Evolutionary conservation across 345 rosid species (phyloP).

Genomic region (Salix dunnii): DNA sequence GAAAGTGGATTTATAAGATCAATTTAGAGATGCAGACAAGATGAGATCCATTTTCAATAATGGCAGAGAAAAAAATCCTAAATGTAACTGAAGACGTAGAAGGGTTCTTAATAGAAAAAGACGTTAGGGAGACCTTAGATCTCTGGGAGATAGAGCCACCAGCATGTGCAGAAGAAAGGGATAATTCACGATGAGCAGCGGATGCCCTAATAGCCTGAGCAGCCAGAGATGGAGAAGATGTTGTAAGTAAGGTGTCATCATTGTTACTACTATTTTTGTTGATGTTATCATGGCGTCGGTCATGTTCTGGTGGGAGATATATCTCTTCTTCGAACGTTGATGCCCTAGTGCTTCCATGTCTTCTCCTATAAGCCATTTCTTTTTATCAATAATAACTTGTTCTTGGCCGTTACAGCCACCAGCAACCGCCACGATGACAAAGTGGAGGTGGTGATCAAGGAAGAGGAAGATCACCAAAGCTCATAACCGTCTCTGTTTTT

Average conservation of each 20-base stretch:
- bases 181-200: constrained; percentile 49
- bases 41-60: background rate
- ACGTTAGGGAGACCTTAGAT: constrained; percentile 46
- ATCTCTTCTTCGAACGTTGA: constrained; percentile 82
- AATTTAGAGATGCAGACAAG: background rate
- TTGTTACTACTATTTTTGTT: constrained; percentile 4
- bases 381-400: background rate
- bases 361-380: constrained; percentile 88
- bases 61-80: background rate
- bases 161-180: constrained; percentile 46
- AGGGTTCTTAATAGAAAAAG: background rate
- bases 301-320: constrained; percentile 29
- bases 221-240: constrained; percentile 53
- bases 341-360: constrained; percentile 70
- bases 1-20: background rate
- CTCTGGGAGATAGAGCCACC: constrained; percentile 40
- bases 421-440: background rate
- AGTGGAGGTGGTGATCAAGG: background rate
- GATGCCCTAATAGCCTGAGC: constrained; percentile 91
- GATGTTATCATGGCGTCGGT: constrained; percentile 14
- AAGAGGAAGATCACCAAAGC: background rate
- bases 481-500: background rate
- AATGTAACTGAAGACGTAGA: background rate
- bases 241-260: constrained; percentile 9
- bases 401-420: constrained; percentile 5